Evolutionary conservation across 2,329 filamentous ascomycete species (phyloP).

Genomic region (Stenocarpella maydis): DNA sequence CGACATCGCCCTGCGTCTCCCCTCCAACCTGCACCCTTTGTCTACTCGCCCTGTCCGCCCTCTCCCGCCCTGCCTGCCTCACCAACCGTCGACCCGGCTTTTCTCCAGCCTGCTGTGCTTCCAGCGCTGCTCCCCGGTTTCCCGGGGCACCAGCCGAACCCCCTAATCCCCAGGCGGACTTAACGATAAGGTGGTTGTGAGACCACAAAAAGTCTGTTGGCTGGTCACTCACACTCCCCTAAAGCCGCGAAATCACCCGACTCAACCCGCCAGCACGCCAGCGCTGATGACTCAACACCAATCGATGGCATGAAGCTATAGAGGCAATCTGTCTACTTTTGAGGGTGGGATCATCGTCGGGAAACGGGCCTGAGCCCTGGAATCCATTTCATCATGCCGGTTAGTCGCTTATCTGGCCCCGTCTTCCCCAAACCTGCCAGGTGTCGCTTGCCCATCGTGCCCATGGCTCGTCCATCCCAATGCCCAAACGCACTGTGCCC

Average conservation of each 20-base stretch:
- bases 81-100: not conserved
- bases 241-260: slow-evolving; percentile 12
- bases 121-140: slow-evolving; percentile 1
- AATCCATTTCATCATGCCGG: slow-evolving; percentile 47
- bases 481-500: not conserved
- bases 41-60: slow-evolving; percentile 18
- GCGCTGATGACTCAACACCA: slow-evolving; percentile 33
- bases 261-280: not conserved
- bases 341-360: slow-evolving; percentile 34
- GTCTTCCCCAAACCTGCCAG: slow-evolving; percentile 13
- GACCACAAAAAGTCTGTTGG: slow-evolving; percentile 27
- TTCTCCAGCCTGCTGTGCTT: not conserved
- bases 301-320: slow-evolving; percentile 42
- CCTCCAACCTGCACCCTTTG: slow-evolving; percentile 24
- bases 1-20: slow-evolving; percentile 11
- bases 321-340: slow-evolving; percentile 28
- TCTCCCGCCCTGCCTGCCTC: not conserved
- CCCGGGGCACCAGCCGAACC: not conserved
- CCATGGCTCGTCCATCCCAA: not conserved
- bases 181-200: slow-evolving; percentile 15
- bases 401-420: slow-evolving; percentile 39
- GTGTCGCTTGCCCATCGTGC: not conserved
- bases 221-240: slow-evolving; percentile 18
- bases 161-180: slow-evolving; percentile 27
- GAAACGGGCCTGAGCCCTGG: slow-evolving; percentile 6